These are phyloP conservation scores for Chrysopogon serrulatus DNA, from an alignment of 176 grass and related monocot species.

Conservation along the genomic window DNA sequence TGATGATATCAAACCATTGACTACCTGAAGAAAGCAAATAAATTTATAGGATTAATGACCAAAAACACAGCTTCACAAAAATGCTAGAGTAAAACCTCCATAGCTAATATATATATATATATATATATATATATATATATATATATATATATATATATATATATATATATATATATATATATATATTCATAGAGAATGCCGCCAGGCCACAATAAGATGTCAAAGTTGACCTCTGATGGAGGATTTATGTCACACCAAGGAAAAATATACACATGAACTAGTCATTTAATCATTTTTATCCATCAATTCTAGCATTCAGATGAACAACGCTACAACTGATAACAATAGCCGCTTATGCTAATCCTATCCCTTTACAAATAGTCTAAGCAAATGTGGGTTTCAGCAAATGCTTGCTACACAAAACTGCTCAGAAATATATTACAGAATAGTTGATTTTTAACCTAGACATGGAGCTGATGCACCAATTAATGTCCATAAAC, in stretches of 20 bases:
- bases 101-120: too few species aligned
- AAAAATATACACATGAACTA: not conserved
- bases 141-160: too few species aligned
- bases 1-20: slow-evolving; percentile 56
- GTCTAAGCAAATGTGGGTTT: not conserved
- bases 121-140: too few species aligned
- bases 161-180: too few species aligned
- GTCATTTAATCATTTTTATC: not conserved
- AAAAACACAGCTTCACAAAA: slow-evolving; percentile 6
- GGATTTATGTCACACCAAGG: not conserved
- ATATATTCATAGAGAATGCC: not conserved
- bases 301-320: not conserved
- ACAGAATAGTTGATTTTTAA: not conserved
- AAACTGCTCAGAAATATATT: not conserved
- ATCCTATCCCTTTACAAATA: not conserved
- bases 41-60: not conserved
- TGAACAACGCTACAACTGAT: not conserved
- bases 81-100: not conserved
- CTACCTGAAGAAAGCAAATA: slow-evolving; percentile 51
- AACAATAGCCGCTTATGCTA: not conserved
- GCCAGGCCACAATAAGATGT: slow-evolving; percentile 8
- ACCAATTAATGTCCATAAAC: not conserved
- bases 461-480: not conserved
- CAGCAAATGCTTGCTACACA: not conserved
- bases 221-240: not conserved